Evolutionary conservation across 2,329 filamentous ascomycete genomes (phyloP), one percentile per base, ranked within the genome.

Genomic region (Aureobasidium sp.): DNA sequence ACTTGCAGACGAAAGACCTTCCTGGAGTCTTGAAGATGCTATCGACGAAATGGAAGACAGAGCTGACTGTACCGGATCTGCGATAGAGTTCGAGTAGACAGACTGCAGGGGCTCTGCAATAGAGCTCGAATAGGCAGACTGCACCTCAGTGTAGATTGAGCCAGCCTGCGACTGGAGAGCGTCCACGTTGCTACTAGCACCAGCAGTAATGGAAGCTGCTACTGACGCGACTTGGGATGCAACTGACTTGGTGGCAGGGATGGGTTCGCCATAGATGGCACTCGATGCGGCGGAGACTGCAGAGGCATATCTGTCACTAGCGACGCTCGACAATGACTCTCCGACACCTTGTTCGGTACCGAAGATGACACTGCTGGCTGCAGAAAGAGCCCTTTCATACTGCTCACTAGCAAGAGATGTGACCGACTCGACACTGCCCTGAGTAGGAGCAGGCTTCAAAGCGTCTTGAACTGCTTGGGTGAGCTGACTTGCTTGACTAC

Each of bases 1-100:
- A 58, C 88, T 88, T 7, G 89, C 90, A 70, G 82, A 82, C 58
- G 82, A 81, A 5, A 90, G 78, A n/a, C 87, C 89, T 68, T 90
- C 86, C 15, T 84, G 82, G 17, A 93, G 78, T 62, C 83, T 83
- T 36, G 87, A 85, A 0, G 88, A 83, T 0, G 90, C 90, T 66
- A 91, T 83, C 0, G 87, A 85, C 57, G 82, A 83, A 34, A 87
- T 81, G 6, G 81, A 84, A 63, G 80, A 79, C 20, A 84, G 74
- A 11, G 79, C 77, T 14, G 78, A 80, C 64, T 78, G 77, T 5
- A 76, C 76, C 2, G 75, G 74, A 5, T 81, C 81, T 1, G 79
- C 80, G 17, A 88, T 70, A 1, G 87, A 86, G 37, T 82, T 82
- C 37, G 87, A 86, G 70, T 90, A 91, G 1, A 48, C 77, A 14